Conservation (phyloP, 805 yeast genomes). For the Candida gorgasii region DNA sequence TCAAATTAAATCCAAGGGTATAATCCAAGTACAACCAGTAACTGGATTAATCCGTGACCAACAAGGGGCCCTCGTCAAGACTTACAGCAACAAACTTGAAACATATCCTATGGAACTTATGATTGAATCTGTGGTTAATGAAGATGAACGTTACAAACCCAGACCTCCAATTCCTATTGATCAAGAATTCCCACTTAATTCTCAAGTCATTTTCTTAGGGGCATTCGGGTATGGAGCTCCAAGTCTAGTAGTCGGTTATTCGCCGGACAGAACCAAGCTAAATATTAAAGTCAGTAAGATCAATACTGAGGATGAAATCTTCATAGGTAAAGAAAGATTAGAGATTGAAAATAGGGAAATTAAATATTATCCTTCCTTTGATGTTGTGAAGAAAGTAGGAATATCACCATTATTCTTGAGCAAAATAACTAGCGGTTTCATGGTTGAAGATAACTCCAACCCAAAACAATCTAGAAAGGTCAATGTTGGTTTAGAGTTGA, state of each 20-base stretch:
- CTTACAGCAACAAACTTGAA: conserved; percentile 55
- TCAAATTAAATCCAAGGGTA: conserved; percentile 49
- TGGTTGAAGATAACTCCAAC: conserved; percentile 55
- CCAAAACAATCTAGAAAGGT: conserved; percentile 40
- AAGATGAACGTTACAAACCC: conserved; percentile 73
- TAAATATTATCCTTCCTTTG: conserved; percentile 64
- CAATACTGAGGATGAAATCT: conserved; percentile 53
- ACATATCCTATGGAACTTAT: conserved; percentile 76
- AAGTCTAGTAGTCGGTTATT: conserved; percentile 64
- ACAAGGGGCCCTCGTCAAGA: conserved; percentile 77
- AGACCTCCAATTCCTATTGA: conserved; percentile 75
- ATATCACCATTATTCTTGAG: conserved; percentile 69
- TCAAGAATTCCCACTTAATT: conserved; percentile 76
- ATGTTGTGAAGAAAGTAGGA: conserved; percentile 57
- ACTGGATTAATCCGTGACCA: conserved; percentile 71
- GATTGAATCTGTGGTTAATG: conserved; percentile 70
- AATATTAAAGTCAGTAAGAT: conserved; percentile 51
- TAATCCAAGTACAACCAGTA: conserved; percentile 73
- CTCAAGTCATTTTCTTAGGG: conserved; percentile 77
- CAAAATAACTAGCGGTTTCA: conserved; percentile 70
- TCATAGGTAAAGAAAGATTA: conserved; percentile 62
- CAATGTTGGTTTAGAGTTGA: conserved; percentile 82
- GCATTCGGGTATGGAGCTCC: conserved; percentile 86
- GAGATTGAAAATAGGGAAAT: conserved; percentile 54
- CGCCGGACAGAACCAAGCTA: conserved; percentile 39